A percentile compares a stretch with the other conserved stretches of the same genome.
Conservation (phyloP, 768 basidiomycete species). For the Mycena capillaripes region DNA sequence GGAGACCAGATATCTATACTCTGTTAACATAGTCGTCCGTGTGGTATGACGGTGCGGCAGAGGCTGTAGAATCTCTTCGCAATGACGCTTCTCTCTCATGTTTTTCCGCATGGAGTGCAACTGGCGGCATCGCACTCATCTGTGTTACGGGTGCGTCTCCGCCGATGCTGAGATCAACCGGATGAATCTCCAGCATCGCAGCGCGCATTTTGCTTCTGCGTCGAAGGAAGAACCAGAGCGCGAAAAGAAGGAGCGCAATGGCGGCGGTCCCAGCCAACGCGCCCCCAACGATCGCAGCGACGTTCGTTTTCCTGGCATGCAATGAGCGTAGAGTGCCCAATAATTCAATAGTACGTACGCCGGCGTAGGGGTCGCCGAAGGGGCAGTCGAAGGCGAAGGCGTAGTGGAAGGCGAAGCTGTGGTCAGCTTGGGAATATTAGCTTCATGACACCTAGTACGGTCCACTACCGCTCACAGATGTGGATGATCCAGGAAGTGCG, state of each 20-base stretch:
- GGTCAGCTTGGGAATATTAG: not conserved
- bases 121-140: no score
- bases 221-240: constrained; percentile 16
- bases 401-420: not conserved
- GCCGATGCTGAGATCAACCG: not conserved
- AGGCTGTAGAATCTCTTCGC: not conserved
- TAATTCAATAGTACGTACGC: not conserved
- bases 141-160: no score
- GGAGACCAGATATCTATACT: no score
- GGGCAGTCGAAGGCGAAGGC: no score
- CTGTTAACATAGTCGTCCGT: not conserved
- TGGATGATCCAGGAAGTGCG: not conserved
- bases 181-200: not conserved
- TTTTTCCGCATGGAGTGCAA: no score
- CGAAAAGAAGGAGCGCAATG: constrained; percentile 18
- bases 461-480: not conserved
- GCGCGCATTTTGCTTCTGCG: not conserved
- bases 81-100: not conserved
- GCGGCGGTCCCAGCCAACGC: not conserved
- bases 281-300: constrained; percentile 19
- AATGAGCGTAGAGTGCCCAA: not conserved
- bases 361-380: not conserved
- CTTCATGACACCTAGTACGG: no score
- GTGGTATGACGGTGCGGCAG: constrained; percentile 26
- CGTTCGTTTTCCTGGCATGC: not conserved